Base-by-base conservation (phyloP, 148 eudicot species). In the Silene uniflora region DNA sequence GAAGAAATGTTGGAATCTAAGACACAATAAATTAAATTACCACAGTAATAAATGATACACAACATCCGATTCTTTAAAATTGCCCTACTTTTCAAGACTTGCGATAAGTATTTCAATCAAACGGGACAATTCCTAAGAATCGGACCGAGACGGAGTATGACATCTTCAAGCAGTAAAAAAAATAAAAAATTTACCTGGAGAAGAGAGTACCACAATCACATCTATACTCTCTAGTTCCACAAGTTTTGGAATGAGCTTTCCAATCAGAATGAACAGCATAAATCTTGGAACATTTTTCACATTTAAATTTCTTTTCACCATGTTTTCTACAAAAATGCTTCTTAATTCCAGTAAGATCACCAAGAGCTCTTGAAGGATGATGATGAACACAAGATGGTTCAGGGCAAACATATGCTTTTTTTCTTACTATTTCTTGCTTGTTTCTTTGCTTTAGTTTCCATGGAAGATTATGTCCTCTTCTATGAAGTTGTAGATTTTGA, bases 211-310 rank as follows among this genome's bases (percentile, higher is more conserved):
- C 97, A 86, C 98, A 93, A 42, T 93, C 97, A 87, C 98, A 94
- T 75, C 89, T 85, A 73, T 91, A 94, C 86, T 90, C 97, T 75
- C 91, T 85, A 24, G 97, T 91, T 24, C 98, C 98, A 85, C 98
- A 94, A 55, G 88, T 90, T 73, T 91, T 94, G 25, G 91, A 81
- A 60, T 94, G 98, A 77, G 98, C 98, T 72, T 91, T 94, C 98
- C 97, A 94, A 88, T 94, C 98, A 2, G 96, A 90, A 55, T 86
- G 91, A 83, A 94, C 98, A 11, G 97, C 98, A 81, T 94, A 94
- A 49, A 89, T 73, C 88, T 94, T 94, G 3, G 94, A 88, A 72
- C 98, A 93, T 58, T 91, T 93, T 16, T 90, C 97, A 80, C 98
- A 93, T 74, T 90, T 90, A 73, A 82, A 94, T 35, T 94, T 94